Percentiles rank a stretch among this genome's conserved stretches.
Conservation (phyloP, 2,329 filamentous ascomycete genomes). For the Curvularia spicifera region DNA sequence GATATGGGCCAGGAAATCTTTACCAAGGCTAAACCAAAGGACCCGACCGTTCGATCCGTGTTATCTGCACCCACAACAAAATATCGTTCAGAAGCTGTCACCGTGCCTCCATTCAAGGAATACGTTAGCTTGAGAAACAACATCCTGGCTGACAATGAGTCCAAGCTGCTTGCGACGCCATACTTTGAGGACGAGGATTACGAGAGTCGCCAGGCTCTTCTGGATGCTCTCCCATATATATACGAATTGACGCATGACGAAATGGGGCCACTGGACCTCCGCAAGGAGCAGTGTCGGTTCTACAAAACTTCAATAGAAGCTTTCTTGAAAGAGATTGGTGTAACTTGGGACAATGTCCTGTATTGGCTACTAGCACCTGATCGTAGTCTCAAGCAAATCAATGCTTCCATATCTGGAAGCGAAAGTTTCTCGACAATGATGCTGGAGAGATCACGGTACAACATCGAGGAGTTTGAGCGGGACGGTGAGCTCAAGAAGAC, state of each 20-base stretch:
- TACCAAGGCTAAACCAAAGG: constrained; percentile 19
- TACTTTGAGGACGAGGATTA: constrained; percentile 39
- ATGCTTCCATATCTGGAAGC: constrained; percentile 9
- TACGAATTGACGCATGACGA: constrained; percentile 38
- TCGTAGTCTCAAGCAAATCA: constrained; percentile 20
- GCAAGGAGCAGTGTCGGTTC: constrained; percentile 46
- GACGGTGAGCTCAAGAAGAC: constrained; percentile 14
- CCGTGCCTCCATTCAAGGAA: constrained; percentile 50
- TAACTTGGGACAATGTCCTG: constrained; percentile 48
- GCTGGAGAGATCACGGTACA: constrained; percentile 33
- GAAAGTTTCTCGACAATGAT: constrained; percentile 18
- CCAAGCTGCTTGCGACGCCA: constrained; percentile 49
- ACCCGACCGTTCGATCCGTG: constrained; percentile 11
- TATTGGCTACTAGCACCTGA: constrained; percentile 49
- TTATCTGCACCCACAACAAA: constrained; percentile 21
- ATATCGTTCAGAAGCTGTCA: constrained; percentile 24
- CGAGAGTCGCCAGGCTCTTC: constrained; percentile 25
- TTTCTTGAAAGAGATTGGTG: constrained; percentile 45
- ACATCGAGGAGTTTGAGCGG: constrained; percentile 26
- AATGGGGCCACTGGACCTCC: constrained; percentile 39
- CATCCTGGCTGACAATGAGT: constrained; percentile 52
- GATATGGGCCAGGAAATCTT: constrained; percentile 29
- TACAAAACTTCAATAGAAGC: constrained; percentile 44
- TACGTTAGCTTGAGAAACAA: constrained; percentile 53
- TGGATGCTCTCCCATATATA: constrained; percentile 34